A percentile compares a stretch with the other conserved stretches of the same genome.
Evolutionary conservation across 2,329 filamentous ascomycete species (phyloP).

Genomic region (Xylariaceae sp.): DNA sequence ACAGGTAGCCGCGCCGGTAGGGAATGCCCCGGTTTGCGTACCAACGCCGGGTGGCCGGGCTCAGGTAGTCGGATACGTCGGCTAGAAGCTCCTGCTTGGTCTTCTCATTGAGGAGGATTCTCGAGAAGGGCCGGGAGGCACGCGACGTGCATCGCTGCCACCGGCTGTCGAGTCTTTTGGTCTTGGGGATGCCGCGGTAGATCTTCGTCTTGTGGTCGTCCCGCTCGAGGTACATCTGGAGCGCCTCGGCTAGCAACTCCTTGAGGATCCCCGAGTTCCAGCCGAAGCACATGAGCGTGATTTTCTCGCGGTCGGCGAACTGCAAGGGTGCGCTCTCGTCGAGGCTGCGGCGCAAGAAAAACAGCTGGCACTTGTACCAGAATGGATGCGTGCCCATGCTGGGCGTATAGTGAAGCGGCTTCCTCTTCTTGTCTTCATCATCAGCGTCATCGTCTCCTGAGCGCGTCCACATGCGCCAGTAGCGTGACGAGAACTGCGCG

Average conservation of each 20-base stretch:
- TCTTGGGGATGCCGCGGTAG: conserved; percentile 50
- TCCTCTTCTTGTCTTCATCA: conserved; percentile 34
- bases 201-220: conserved; percentile 61
- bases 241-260: conserved; percentile 55
- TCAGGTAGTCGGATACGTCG: conserved; percentile 59
- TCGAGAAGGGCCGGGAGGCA: conserved; percentile 56
- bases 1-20: conserved; percentile 76
- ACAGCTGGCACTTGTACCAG: conserved; percentile 54
- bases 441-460: conserved; percentile 39
- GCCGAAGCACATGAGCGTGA: conserved; percentile 47
- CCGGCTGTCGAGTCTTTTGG: conserved; percentile 37
- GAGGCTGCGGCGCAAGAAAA: conserved; percentile 53
- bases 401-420: conserved; percentile 57
- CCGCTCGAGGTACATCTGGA: conserved; percentile 48
- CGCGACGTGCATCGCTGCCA: conserved; percentile 61
- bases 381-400: conserved; percentile 63
- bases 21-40: conserved; percentile 80
- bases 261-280: conserved; percentile 56
- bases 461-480: conserved; percentile 44
- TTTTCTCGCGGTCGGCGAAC: conserved; percentile 43
- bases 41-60: conserved; percentile 63
- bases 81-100: conserved; percentile 55
- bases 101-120: conserved; percentile 57
- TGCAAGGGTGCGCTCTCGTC: no score
- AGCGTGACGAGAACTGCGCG: conserved; percentile 51